Evolutionary conservation across 1,284 basidiomycete species (phyloP), one percentile per base, ranked within the genome.

Genomic region (Porodaedalea pini): DNA sequence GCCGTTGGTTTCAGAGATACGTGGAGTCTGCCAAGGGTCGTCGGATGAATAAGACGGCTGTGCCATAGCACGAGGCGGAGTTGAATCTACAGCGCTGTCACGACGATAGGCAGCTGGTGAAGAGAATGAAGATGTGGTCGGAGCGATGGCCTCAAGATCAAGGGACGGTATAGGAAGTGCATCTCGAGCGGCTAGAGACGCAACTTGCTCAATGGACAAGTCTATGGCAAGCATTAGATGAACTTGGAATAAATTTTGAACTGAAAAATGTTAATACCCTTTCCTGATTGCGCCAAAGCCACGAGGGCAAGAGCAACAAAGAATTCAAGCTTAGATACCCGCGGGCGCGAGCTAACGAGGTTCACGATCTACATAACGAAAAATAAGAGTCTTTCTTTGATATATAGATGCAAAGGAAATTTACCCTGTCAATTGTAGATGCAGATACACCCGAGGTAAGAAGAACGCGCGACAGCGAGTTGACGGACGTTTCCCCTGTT

Each of bases 251-350:
- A 8, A 27, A 3, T 15, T 8, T 29, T 15, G 13, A n/a, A 61
- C 13, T 62, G 61, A 61, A 65, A 36, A 27, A 15, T 27, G 37
- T 41, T 52, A 60, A 29, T 59, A 88, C 90, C 88, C 80, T 86
- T 86, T 11, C 83, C 86, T 2, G 80, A 74, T 70, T 94, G 93
- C n/a, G 90, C 90, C 19, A 94, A 74, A 4, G 91, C 90, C 53
- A 90, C 90, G 13, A 96, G 78, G 8, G 90, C 92, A 17, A 96
- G 71, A 13, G 92, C 88, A 27, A 93, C 88, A 69, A 90, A 94
- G 73, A 94, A 93, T 67, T 95, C 92, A 57, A 87, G 80, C 63
- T 83, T 89, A 8, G 90, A 90, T 43, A 95, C 87, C 37, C 88
- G 78, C 27, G 88, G 78, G 58, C 81, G 78, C 34, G 85, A 84